Conservation (phyloP, 2,329 filamentous ascomycete species). For the Colletotrichum lupini region DNA sequence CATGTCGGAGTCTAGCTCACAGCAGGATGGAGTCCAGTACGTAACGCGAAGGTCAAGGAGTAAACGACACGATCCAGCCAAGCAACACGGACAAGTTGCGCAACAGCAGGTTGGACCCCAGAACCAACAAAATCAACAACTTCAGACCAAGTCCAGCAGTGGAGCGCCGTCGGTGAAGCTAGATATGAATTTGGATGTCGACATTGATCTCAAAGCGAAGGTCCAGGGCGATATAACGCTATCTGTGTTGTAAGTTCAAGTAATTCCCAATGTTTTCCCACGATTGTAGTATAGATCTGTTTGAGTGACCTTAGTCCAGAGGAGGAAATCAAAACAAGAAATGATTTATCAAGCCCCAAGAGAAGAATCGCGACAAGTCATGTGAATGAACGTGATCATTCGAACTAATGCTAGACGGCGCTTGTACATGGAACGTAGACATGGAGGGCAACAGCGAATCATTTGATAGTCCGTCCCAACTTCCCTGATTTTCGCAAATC, state of each 20-base stretch:
- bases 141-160: constrained; percentile 10
- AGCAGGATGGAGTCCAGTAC: neutral
- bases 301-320: neutral
- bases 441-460: no score
- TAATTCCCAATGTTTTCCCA: no score
- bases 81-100: no score
- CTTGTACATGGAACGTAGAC: no score
- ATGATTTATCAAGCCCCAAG: no score
- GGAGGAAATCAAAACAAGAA: neutral
- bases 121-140: constrained; percentile 6
- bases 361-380: no score
- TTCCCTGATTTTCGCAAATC: no score
- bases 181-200: constrained; percentile 32
- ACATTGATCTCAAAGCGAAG: constrained; percentile 34
- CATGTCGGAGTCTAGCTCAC: neutral
- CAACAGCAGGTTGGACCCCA: constrained; percentile 19
- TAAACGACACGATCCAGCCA: neutral
- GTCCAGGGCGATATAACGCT: constrained; percentile 24
- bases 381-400: no score
- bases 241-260: constrained; percentile 21
- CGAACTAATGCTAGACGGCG: no score
- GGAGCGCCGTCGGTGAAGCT: constrained; percentile 27
- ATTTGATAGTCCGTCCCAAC: no score
- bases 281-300: no score
- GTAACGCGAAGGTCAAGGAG: neutral